Base-by-base conservation (phyloP, 352 stramenopile species). In the Pythium phragmiticola region DNA sequence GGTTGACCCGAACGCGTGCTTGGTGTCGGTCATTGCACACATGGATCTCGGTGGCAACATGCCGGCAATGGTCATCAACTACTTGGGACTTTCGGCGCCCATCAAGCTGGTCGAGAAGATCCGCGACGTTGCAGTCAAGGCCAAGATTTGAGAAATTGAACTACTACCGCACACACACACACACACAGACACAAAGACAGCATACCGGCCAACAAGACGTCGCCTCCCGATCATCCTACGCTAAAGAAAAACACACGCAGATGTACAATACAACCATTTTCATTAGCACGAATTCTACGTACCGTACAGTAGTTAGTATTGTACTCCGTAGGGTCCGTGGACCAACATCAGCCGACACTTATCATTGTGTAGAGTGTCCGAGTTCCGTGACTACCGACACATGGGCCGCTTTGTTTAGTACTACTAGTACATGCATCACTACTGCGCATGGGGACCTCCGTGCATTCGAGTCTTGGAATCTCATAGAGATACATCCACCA, bases 41-140 rank as follows among this genome's bases (percentile, higher is more conserved):
- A 90, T 94, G 72, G 79, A 94, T 53, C 57, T 94, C 34, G 84
- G 80, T 62, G 84, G 84, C 56, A 80, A 82, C 65, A 46, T 94
- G 47, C 84, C 84, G 1, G 72, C 73, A 1, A 83, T 84, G 68
- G 77, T 94, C 12, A 78, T 94, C 67, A 78, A 81, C 19, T 90
- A 89, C 68, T 63, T 92, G 12, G 84, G 84, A 17, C 72, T 91
- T 13, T 90, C 84, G 21, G 83, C 82, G 6, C 84, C 84, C 2
- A 94, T 94, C 63, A 92, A 94, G 72, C 71, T 94, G 16, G 69
- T 94, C n/a, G 79, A 91, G 56, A 88, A 88, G 75, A 81, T 94
- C 17, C 73, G 60, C 17, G 49, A 73, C 13, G 57, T 75, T 19
- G 59, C 52, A 3, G 52, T 72, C 52, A 46, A 34, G 7, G 49